These are phyloP conservation scores for Haematococcus lacustris DNA, from an alignment of 139 green algal genomes.

Conservation along the genomic window DNA sequence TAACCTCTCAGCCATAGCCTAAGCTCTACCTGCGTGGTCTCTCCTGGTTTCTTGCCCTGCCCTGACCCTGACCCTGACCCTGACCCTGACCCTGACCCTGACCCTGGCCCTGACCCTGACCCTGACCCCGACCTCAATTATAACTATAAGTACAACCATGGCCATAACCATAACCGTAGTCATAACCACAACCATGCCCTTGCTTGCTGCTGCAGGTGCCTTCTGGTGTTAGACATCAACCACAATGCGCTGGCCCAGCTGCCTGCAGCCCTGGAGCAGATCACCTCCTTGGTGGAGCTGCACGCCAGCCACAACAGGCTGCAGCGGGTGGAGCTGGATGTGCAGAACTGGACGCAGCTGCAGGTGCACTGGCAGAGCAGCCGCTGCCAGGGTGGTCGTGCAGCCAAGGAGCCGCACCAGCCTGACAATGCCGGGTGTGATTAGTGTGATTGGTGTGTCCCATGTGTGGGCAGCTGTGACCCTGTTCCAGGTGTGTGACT, in stretches of 20 bases:
- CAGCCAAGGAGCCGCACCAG: background rate
- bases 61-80: too few species aligned
- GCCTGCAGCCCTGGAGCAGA: background rate
- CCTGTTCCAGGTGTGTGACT: conserved; percentile 5
- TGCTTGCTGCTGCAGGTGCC: background rate
- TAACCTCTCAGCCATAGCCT: background rate
- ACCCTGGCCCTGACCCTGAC: too few species aligned
- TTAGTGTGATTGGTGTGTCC: background rate
- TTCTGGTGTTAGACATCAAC: background rate
- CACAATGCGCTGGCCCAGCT: background rate
- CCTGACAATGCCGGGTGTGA: background rate
- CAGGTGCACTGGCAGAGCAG: background rate
- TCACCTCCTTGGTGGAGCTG: background rate
- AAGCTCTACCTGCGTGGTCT: background rate
- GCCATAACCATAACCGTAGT: too few species aligned
- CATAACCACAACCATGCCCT: background rate
- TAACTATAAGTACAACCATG: too few species aligned
- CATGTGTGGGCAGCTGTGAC: background rate
- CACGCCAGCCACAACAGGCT: background rate
- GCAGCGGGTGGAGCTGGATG: background rate
- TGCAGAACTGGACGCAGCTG: background rate
- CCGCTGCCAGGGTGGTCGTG: too few species aligned
- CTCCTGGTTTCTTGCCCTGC: too few species aligned
- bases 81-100: too few species aligned
- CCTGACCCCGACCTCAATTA: too few species aligned